phyloP scores from a whole-genome alignment of 108 stramenopile species.

The Nitzschia sp. region DNA sequence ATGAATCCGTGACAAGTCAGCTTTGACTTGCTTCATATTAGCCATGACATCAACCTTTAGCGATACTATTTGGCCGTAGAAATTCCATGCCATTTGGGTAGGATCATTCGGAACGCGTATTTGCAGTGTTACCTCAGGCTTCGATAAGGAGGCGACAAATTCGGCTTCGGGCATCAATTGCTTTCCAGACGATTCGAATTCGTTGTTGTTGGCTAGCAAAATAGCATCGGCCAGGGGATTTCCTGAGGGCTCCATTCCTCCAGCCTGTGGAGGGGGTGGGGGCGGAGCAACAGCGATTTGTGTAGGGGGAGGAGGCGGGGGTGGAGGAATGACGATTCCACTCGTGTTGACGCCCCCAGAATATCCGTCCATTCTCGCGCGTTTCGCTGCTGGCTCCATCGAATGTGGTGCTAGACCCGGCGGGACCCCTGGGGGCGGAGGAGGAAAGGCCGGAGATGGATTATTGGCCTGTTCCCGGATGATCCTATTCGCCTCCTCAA shows the following conservation, averaged over 20 bases:
- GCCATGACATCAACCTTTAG: conserved; percentile 59
- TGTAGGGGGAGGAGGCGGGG: conserved; percentile 7
- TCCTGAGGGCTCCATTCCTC: neutral
- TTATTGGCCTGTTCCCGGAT: conserved; percentile 57
- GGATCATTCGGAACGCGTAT: conserved; percentile 73
- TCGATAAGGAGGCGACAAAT: conserved; percentile 60
- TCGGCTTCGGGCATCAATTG: conserved; percentile 55
- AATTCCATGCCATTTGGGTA: conserved; percentile 77
- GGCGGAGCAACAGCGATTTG: conserved; percentile 13
- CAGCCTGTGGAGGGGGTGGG: conserved; percentile 18
- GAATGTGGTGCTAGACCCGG: neutral
- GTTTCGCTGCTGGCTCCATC: conserved; percentile 31
- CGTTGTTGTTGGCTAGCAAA: neutral
- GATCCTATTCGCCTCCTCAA: conserved; percentile 62
- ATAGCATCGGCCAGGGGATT: neutral
- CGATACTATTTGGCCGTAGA: conserved; percentile 82
- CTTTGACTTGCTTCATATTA: conserved; percentile 78
- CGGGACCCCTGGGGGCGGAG: neutral
- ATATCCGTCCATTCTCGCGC: neutral
- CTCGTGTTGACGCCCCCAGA: neutral
- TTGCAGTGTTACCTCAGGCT: conserved; percentile 66
- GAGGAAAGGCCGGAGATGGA: neutral
- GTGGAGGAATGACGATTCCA: neutral
- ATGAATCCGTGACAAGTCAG: conserved; percentile 46
- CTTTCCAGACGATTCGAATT: neutral